Evolutionary conservation across 1,284 basidiomycete species (phyloP), one percentile per base, ranked within the genome.

Genomic region (Ustilago curta): DNA sequence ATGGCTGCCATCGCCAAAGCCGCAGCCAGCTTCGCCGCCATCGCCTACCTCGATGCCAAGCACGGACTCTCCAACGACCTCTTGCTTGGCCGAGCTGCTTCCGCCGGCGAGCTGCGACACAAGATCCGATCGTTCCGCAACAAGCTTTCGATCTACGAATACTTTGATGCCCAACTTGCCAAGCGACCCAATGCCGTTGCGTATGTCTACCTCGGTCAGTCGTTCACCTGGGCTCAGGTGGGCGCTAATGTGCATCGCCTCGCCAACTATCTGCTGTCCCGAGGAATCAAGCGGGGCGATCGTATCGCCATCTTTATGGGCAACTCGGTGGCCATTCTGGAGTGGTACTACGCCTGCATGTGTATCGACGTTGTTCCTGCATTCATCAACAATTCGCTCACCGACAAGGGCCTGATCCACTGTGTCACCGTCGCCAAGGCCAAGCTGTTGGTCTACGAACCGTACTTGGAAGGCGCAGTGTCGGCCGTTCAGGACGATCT

Each of bases 311-410:
- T 83, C 55, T 69, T 80, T 54, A 78, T 83, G 77, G 72, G 75
- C 63, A 83, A 83, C 70, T 76, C 71, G 47, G 76, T 77, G 8
- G 68, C 75, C 27, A 81, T 78, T 53, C 23, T 76, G 32, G 64
- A 74, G 44, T 65, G 80, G 64, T 83, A 75, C 76, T 69, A 80
- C 27, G 81, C 78, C 0, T 83, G 78, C 63, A 70, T 83, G 79
- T 64, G 59, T 51, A 71, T 77, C 74, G 76, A 83, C 45, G 70
- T 79, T 23, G 54, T 81, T 4, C 84, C 85, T 6, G 85, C 82
- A 1, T 85, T 85, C 66, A 83, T 85, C 76, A 85, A 85, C 76
- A 81, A 79, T 72, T 80, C 80, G 51, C 69, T 85, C 25, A 82
- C 80, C 9, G 83, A 71, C 45, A 64, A 70, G 14, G 78, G 79